Conservation (phyloP, 768 basidiomycete species). For the Russula sp. region DNA sequence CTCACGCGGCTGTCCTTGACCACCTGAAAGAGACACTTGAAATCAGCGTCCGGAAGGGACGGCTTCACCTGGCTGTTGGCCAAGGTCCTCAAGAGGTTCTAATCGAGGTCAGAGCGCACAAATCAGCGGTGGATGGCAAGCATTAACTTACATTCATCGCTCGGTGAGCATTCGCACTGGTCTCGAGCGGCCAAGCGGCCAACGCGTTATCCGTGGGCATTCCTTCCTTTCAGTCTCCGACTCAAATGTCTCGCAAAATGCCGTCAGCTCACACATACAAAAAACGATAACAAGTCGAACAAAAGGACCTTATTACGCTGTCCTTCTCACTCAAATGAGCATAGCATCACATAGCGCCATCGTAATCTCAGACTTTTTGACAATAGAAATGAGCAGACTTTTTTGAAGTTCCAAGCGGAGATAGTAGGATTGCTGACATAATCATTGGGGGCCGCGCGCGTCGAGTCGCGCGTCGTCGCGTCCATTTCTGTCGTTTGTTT, state of each 20-base stretch:
- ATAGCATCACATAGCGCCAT: background rate
- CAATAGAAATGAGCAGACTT: too few species aligned
- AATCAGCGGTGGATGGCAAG: constrained; percentile 27
- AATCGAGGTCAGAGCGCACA: constrained; percentile 12
- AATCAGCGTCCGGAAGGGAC: constrained; percentile 55
- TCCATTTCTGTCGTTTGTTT: constrained; percentile 3
- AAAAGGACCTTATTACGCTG: background rate
- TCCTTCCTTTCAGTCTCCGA: constrained; percentile 27
- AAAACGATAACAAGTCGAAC: background rate
- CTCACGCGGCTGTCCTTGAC: constrained; percentile 87
- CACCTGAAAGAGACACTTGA: constrained; percentile 72
- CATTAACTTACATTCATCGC: constrained; percentile 33
- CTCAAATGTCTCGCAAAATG: constrained; percentile 2
- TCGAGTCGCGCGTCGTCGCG: constrained; percentile 16
- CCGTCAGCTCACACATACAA: background rate
- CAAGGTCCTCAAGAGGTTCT: constrained; percentile 89
- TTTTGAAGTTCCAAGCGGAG: background rate
- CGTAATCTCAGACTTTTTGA: background rate
- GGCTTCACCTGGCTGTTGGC: constrained; percentile 67
- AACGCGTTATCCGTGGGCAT: constrained; percentile 26
- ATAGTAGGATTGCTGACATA: constrained; percentile 10
- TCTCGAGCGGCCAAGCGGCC: constrained; percentile 15
- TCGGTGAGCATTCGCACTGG: constrained; percentile 25
- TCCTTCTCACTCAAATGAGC: background rate
- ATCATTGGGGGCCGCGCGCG: constrained; percentile 4